A percentile compares a stretch with the other conserved stretches of the same genome.
These are phyloP conservation scores for Monosporozyma yasuniensis DNA, from an alignment of 805 yeast genomes.

Conservation along the genomic window DNA sequence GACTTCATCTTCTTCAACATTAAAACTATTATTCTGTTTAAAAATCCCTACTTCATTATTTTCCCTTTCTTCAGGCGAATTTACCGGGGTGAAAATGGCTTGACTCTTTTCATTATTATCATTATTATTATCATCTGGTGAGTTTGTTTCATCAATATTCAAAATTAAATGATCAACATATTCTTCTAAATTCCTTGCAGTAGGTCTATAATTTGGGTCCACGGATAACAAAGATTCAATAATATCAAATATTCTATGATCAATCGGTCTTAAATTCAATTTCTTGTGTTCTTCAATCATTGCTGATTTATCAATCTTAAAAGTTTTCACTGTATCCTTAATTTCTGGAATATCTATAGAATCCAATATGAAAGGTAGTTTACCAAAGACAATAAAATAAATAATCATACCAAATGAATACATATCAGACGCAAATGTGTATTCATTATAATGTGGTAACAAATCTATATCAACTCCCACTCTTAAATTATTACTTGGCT, in stretches of 20 bases:
- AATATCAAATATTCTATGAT: conserved; percentile 30
- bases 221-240: conserved; percentile 33
- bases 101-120: not conserved
- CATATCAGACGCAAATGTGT: conserved; percentile 65
- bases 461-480: not conserved
- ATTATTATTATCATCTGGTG: too few species aligned
- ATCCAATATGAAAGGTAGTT: conserved; percentile 46
- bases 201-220: conserved; percentile 35
- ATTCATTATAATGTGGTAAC: conserved; percentile 40
- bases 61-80: not conserved
- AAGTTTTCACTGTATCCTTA: conserved; percentile 29
- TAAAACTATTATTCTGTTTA: not conserved
- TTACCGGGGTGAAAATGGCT: not conserved
- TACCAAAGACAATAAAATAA: conserved; percentile 62
- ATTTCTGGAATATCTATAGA: conserved; percentile 21
- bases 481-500: conserved; percentile 8
- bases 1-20: not conserved
- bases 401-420: conserved; percentile 81
- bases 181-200: conserved; percentile 33
- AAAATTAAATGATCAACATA: conserved; percentile 17
- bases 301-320: conserved; percentile 18
- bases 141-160: not conserved
- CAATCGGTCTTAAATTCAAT: conserved; percentile 16
- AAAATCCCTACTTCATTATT: not conserved
- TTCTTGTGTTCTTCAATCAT: conserved; percentile 14